A percentile compares a stretch with the other conserved stretches of the same genome.
phyloP scores from a whole-genome alignment of 2,329 filamentous ascomycete species.

The Trichoderma arundinaceum region DNA sequence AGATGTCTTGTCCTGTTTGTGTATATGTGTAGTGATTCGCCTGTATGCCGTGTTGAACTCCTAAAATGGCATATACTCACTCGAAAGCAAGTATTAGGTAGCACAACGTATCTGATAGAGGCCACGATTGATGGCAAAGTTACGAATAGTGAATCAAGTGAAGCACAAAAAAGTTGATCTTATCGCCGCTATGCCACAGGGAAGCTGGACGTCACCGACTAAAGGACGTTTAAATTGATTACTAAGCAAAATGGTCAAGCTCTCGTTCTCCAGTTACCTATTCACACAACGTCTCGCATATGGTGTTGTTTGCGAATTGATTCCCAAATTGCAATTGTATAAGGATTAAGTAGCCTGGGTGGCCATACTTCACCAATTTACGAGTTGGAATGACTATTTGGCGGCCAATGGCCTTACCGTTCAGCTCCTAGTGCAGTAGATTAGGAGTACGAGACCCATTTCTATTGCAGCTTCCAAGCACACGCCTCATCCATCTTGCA shows the following conservation, averaged over 20 bases:
- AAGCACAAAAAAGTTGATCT: neutral
- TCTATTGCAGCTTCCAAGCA: neutral
- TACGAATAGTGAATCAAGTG: neutral
- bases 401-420: neutral
- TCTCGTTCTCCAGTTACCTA: too few relatives aligned
- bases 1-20: neutral
- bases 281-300: too few relatives aligned
- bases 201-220: constrained; percentile 16
- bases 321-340: too few relatives aligned
- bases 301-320: too few relatives aligned
- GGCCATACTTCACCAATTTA: neutral
- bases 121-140: too few relatives aligned
- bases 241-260: constrained; percentile 10
- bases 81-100: neutral
- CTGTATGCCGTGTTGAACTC: neutral
- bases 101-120: too few relatives aligned
- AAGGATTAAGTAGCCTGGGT: too few relatives aligned
- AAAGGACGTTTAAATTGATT: neutral
- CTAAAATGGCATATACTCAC: neutral
- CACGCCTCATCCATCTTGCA: neutral
- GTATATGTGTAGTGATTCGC: neutral
- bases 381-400: neutral
- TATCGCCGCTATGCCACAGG: neutral
- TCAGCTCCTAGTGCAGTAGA: neutral
- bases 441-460: neutral